Evolutionary conservation across 2,329 filamentous ascomycete genomes (phyloP).

Genomic region (Sclerotinia subarctica): DNA sequence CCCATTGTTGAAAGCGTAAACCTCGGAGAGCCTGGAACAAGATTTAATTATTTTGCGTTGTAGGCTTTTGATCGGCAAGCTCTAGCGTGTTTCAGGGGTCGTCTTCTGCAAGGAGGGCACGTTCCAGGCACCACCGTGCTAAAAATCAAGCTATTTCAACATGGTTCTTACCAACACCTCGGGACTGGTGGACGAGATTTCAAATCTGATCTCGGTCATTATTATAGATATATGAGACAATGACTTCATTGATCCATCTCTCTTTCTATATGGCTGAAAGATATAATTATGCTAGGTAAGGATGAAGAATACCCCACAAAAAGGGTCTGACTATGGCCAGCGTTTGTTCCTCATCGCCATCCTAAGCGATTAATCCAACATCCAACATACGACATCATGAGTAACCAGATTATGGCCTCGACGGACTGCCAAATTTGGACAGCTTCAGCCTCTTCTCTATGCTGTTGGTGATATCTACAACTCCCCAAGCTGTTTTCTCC

Average conservation of each 20-base stretch:
- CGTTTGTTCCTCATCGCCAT: slow-evolving; percentile 2
- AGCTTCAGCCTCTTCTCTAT: not conserved
- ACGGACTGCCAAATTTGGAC: not conserved
- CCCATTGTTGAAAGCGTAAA: not conserved
- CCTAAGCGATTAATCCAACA: not conserved
- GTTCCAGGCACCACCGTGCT: not conserved
- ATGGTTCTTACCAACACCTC: not conserved
- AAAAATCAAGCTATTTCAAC: not conserved
- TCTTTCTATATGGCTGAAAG: rapidly evolving
- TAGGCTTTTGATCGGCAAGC: not conserved
- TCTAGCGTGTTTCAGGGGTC: not conserved
- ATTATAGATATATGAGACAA: not conserved
- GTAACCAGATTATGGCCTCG: not conserved
- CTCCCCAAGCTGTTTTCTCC: not conserved
- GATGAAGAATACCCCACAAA: not conserved
- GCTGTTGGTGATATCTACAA: slow-evolving; percentile 3
- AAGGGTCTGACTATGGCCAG: not conserved
- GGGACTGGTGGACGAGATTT: not conserved
- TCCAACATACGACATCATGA: slow-evolving; percentile 14
- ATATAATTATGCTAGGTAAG: too few relatives aligned
- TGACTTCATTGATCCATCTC: not conserved
- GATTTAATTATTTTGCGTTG: not conserved
- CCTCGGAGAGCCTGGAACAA: not conserved
- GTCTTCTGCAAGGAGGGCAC: not conserved
- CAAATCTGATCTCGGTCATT: not conserved